These are phyloP conservation scores for Populus alba DNA, from an alignment of 345 rosid species.

Conservation along the genomic window DNA sequence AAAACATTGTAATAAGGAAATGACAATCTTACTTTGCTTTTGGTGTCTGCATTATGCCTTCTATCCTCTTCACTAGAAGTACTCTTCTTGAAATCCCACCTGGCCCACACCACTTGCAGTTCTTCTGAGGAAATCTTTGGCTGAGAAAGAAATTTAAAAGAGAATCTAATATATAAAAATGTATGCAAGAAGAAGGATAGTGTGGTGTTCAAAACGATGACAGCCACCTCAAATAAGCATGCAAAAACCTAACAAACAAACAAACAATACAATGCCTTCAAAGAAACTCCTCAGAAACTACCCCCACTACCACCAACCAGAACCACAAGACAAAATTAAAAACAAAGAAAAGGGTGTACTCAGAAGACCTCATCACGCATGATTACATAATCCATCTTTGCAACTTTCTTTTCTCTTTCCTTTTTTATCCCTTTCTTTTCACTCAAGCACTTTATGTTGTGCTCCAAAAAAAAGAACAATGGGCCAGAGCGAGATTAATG, in stretches of 20 bases:
- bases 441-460: slow-evolving; percentile 13
- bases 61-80: slow-evolving; percentile 21
- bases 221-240: slow-evolving; percentile 31
- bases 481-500: slow-evolving; percentile 6
- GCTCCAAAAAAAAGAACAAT: slow-evolving; percentile 8
- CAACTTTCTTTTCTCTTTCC: slow-evolving; percentile 7
- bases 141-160: slow-evolving; percentile 36
- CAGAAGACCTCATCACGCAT: slow-evolving; percentile 22
- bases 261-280: slow-evolving; percentile 60
- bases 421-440: slow-evolving; percentile 16
- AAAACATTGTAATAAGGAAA: not conserved
- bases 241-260: slow-evolving; percentile 42
- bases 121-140: slow-evolving; percentile 30
- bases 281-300: slow-evolving; percentile 83
- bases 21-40: slow-evolving; percentile 58
- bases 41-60: slow-evolving; percentile 74
- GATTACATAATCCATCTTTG: slow-evolving; percentile 3
- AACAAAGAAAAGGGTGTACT: slow-evolving; percentile 30
- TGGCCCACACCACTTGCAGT: slow-evolving; percentile 53
- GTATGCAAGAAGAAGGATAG: slow-evolving; percentile 16
- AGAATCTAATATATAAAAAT: slow-evolving; percentile 27
- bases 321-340: slow-evolving; percentile 22
- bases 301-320: slow-evolving; percentile 90
- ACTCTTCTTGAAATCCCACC: slow-evolving; percentile 39
- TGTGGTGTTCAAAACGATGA: slow-evolving; percentile 13